These are phyloP conservation scores for Naganishia kalamii DNA, from an alignment of 768 basidiomycete genomes.

Conservation along the genomic window DNA sequence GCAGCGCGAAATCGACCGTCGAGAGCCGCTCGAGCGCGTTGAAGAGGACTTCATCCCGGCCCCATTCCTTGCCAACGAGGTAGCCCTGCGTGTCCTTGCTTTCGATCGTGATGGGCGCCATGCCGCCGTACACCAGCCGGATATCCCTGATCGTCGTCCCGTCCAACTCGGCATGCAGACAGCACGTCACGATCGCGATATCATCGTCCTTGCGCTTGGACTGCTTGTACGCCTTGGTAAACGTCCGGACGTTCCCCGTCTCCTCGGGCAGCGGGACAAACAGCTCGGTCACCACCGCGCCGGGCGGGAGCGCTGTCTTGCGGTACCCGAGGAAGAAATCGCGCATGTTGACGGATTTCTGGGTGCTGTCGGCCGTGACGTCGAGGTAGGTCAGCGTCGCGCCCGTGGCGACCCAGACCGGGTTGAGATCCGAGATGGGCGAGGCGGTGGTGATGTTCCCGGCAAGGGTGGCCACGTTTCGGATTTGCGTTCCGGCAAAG, in stretches of 20 bases:
- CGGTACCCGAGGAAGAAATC: constrained; percentile 37
- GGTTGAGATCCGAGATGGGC: constrained; percentile 33
- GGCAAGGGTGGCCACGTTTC: constrained; percentile 31
- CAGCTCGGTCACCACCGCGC: constrained; percentile 28
- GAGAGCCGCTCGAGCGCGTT: constrained; percentile 28
- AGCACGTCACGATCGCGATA: constrained; percentile 34
- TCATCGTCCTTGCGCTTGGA: constrained; percentile 37
- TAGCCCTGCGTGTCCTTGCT: constrained; percentile 25
- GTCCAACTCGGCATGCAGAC: constrained; percentile 21
- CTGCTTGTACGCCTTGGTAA: constrained; percentile 37
- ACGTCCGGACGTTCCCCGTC: constrained; percentile 16
- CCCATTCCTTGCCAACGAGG: constrained; percentile 26
- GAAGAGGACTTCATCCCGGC: constrained; percentile 23
- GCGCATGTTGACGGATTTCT: constrained; percentile 10
- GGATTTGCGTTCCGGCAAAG: constrained; percentile 32
- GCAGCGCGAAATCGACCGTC: constrained; percentile 26
- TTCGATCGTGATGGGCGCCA: constrained; percentile 33
- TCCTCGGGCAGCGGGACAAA: constrained; percentile 25
- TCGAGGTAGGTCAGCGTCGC: constrained; percentile 19
- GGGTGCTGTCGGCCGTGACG: not conserved
- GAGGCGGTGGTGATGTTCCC: constrained; percentile 36
- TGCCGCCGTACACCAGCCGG: constrained; percentile 32
- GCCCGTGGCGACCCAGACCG: constrained; percentile 33
- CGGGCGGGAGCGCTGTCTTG: constrained; percentile 28
- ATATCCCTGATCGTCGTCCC: constrained; percentile 14